phyloP scores from a whole-genome alignment of 164 flowering plant genomes.

The Annona cherimola region DNA sequence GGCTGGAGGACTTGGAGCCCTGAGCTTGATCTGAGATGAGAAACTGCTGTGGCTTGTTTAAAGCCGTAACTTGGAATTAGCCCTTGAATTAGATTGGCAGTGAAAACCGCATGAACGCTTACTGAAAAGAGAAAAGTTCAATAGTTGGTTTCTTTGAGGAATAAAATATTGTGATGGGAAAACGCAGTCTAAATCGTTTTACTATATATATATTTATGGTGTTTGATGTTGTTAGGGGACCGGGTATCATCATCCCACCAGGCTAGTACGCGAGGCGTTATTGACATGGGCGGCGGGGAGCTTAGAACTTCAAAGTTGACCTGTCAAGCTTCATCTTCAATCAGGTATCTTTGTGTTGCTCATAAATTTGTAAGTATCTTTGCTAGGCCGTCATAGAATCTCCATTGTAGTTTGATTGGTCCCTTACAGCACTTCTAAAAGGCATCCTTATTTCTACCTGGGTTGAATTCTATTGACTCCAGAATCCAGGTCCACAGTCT shows the following conservation, averaged over 20 bases:
- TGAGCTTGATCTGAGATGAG: no score
- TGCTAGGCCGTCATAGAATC: not conserved
- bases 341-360: slow-evolving; percentile 16
- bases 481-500: no score
- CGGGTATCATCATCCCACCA: slow-evolving; percentile 27
- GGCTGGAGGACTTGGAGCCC: no score
- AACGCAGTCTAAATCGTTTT: not conserved
- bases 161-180: no score
- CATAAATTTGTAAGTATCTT: not conserved
- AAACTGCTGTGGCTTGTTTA: no score
- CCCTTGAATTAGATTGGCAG: no score
- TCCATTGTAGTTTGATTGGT: not conserved
- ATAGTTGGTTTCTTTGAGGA: no score
- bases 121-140: no score
- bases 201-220: not conserved
- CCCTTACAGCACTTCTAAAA: not conserved
- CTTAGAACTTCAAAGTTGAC: slow-evolving; percentile 8
- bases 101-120: no score
- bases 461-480: no score
- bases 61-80: no score
- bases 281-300: slow-evolving; percentile 20
- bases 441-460: no score
- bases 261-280: slow-evolving; percentile 27
- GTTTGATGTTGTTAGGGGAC: slow-evolving; percentile 20
- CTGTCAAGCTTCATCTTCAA: slow-evolving; percentile 19